phyloP scores from a whole-genome alignment of 1,139 yeast genomes.

The Kluyveromyces sp. region DNA sequence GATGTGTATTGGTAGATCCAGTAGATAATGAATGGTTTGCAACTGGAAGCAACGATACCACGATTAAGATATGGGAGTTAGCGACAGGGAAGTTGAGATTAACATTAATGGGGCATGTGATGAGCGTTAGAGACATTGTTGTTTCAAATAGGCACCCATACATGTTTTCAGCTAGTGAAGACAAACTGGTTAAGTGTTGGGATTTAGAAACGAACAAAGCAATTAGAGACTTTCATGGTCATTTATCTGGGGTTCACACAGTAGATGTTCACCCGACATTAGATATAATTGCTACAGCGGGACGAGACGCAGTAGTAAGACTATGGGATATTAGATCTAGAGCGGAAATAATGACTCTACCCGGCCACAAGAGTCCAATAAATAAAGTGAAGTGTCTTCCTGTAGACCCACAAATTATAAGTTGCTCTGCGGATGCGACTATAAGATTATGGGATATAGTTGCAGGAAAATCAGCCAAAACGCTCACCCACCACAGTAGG shows the following conservation, averaged over 20 bases:
- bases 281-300: slow-evolving; percentile 82
- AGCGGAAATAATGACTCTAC: slow-evolving; percentile 62
- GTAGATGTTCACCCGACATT: slow-evolving; percentile 80
- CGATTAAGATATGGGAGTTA: slow-evolving; percentile 88
- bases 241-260: slow-evolving; percentile 80
- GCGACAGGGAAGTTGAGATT: slow-evolving; percentile 63
- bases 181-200: slow-evolving; percentile 93
- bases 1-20: slow-evolving; percentile 74
- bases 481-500: slow-evolving; percentile 77
- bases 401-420: slow-evolving; percentile 77
- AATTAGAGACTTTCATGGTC: slow-evolving; percentile 88
- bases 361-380: slow-evolving; percentile 77
- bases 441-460: slow-evolving; percentile 78
- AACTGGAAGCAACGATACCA: slow-evolving; percentile 82
- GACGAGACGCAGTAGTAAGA: slow-evolving; percentile 78
- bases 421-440: slow-evolving; percentile 81
- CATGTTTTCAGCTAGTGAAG: slow-evolving; percentile 88
- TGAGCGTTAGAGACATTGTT: slow-evolving; percentile 75
- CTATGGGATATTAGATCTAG: slow-evolving; percentile 93
- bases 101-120: slow-evolving; percentile 81
- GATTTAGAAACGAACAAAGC: slow-evolving; percentile 82
- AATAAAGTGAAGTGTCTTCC: slow-evolving; percentile 59
- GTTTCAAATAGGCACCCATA: slow-evolving; percentile 77
- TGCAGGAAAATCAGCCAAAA: slow-evolving; percentile 52
- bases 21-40: slow-evolving; percentile 79